Evolutionary conservation across 345 rosid species (phyloP).

Genomic region (Eucalyptus regnans): DNA sequence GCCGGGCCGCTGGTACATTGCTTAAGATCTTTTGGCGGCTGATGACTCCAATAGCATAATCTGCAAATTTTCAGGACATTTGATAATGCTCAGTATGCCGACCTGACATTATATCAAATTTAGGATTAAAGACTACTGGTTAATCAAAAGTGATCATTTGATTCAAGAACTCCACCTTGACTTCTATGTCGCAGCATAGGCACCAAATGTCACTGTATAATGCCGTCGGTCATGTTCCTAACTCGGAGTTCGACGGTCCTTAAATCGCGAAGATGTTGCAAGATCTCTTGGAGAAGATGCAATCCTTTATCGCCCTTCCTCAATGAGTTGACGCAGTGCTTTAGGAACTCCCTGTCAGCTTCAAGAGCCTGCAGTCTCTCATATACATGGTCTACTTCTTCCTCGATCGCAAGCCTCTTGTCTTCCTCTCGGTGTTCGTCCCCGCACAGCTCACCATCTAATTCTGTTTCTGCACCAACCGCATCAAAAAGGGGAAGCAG

Average conservation of each 20-base stretch:
- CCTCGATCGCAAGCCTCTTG: conserved; percentile 34
- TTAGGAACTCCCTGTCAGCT: conserved; percentile 86
- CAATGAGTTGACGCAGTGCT: conserved; percentile 75
- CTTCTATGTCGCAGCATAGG: neutral
- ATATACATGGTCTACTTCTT: conserved; percentile 74
- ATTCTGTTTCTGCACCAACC: conserved; percentile 32
- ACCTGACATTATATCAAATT: neutral
- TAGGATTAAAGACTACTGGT: neutral
- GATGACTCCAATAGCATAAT: neutral
- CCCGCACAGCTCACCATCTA: conserved; percentile 1
- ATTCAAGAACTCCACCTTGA: neutral
- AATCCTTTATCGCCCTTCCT: conserved; percentile 89
- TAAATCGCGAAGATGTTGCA: conserved; percentile 81
- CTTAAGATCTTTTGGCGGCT: neutral
- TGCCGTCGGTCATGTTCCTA: conserved; percentile 24
- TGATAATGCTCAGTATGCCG: neutral
- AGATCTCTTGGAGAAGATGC: conserved; percentile 65
- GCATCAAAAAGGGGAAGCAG: conserved; percentile 90
- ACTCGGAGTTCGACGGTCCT: conserved; percentile 43
- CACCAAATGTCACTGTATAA: neutral
- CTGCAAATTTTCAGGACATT: neutral
- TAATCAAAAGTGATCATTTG: neutral
- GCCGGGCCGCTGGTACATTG: neutral
- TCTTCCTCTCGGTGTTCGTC: conserved; percentile 14
- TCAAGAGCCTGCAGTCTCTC: conserved; percentile 88